These are phyloP conservation scores for Zymoseptoria brevis DNA, from an alignment of 2,329 filamentous ascomycete genomes.

Conservation along the genomic window DNA sequence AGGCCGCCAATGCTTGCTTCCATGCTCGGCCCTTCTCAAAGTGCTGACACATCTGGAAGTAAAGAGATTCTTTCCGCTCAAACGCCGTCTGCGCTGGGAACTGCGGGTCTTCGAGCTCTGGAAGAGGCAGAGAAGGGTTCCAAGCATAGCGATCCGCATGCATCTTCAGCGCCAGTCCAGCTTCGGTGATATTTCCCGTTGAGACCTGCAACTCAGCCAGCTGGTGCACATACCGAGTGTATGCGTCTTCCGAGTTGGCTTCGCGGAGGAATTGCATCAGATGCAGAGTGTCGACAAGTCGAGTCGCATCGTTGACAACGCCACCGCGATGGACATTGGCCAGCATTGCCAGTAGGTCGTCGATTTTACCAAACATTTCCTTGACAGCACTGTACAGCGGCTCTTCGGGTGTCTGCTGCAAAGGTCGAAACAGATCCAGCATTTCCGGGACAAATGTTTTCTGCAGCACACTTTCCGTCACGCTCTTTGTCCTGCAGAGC, in stretches of 20 bases:
- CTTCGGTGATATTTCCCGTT: conserved; percentile 73
- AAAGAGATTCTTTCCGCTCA: conserved; percentile 84
- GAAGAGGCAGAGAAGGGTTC: conserved; percentile 63
- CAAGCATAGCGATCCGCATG: conserved; percentile 91
- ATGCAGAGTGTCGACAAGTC: conserved; percentile 79
- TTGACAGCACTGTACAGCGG: conserved; percentile 67
- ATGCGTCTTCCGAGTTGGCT: conserved; percentile 96
- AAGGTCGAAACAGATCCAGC: conserved; percentile 66
- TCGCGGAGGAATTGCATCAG: conserved; percentile 95
- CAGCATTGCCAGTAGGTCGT: conserved; percentile 83
- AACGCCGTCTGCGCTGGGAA: conserved; percentile 80
- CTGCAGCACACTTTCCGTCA: conserved; percentile 82
- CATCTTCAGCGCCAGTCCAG: conserved; percentile 77
- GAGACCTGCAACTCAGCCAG: conserved; percentile 69
- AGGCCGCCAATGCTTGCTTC: conserved; percentile 78
- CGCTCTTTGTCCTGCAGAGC: conserved; percentile 69
- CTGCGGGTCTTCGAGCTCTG: conserved; percentile 62
- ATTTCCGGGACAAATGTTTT: conserved; percentile 88
- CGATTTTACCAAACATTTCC: conserved; percentile 72
- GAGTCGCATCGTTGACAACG: conserved; percentile 57
- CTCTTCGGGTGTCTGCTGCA: conserved; percentile 60
- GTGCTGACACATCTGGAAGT: conserved; percentile 89
- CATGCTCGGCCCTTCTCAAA: conserved; percentile 93
- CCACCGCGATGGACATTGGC: conserved; percentile 80
- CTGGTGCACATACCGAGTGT: conserved; percentile 91